A percentile compares a stretch with the other conserved stretches of the same genome.
Evolutionary conservation across 1,139 yeast genomes (phyloP).

Genomic region (Spathaspora jeffriesii): DNA sequence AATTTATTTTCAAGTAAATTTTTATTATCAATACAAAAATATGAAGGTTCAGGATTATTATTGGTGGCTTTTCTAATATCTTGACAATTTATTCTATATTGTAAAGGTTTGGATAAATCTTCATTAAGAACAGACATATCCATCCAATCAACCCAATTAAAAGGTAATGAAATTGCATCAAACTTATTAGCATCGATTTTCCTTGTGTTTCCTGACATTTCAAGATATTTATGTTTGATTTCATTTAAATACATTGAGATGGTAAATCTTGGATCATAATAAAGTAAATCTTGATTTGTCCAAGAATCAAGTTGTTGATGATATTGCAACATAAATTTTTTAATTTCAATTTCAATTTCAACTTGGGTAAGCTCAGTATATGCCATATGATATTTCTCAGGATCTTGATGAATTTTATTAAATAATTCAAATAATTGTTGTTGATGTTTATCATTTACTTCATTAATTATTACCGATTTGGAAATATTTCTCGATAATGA

Average conservation of each 20-base stretch:
- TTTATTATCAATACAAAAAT: slow-evolving; percentile 23
- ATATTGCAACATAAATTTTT: slow-evolving; percentile 18
- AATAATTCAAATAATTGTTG: too few relatives aligned
- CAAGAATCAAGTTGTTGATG: too few relatives aligned
- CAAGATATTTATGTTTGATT: slow-evolving; percentile 13
- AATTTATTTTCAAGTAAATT: slow-evolving; percentile 26
- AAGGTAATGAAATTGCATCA: slow-evolving; percentile 31
- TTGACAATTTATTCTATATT: slow-evolving; percentile 34
- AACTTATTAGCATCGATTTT: slow-evolving; percentile 15
- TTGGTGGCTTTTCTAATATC: slow-evolving; percentile 23
- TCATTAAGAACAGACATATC: slow-evolving; percentile 32
- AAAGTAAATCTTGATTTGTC: slow-evolving; percentile 17
- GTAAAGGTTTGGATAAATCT: slow-evolving; percentile 34
- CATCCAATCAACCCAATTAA: slow-evolving; percentile 31
- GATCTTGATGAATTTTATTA: too few relatives aligned
- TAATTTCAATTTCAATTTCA: slow-evolving; percentile 21
- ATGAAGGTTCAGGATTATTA: slow-evolving; percentile 18
- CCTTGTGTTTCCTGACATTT: too few relatives aligned
- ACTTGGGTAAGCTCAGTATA: slow-evolving; percentile 27
- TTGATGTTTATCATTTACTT: too few relatives aligned
- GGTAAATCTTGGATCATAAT: slow-evolving; percentile 25
- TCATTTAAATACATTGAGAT: slow-evolving; percentile 20
- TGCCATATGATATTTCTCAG: slow-evolving; percentile 28
- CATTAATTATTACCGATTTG: too few relatives aligned
- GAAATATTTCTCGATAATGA: too few relatives aligned